These are phyloP conservation scores for Noccaea bulbosa DNA, from an alignment of 345 rosid species.

Conservation along the genomic window DNA sequence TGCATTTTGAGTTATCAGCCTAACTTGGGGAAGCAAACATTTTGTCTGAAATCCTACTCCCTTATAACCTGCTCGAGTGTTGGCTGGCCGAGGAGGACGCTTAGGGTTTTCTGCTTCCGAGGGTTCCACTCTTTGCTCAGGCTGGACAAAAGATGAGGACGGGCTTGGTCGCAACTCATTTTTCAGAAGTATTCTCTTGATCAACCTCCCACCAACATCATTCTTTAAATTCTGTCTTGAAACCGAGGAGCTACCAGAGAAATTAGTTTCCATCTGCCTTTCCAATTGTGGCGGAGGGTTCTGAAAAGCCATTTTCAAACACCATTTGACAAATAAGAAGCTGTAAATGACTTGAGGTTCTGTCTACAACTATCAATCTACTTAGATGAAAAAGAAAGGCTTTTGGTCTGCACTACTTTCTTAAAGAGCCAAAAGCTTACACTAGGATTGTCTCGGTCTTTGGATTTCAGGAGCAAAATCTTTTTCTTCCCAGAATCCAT, in stretches of 20 bases:
- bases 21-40: constrained; percentile 16
- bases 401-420: constrained; percentile 22
- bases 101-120: constrained; percentile 46
- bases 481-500: constrained; percentile 66
- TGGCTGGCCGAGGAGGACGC: constrained; percentile 46
- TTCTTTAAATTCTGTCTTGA: constrained; percentile 50
- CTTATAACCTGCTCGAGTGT: constrained; percentile 41
- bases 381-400: background rate
- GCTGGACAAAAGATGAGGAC: constrained; percentile 42
- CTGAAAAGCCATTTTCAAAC: constrained; percentile 40
- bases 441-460: constrained; percentile 49
- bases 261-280: constrained; percentile 43
- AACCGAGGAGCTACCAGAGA: constrained; percentile 43
- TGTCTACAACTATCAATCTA: constrained; percentile 9
- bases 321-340: constrained; percentile 17
- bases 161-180: constrained; percentile 46
- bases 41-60: constrained; percentile 38
- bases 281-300: constrained; percentile 42
- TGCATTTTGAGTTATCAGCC: constrained; percentile 25
- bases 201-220: constrained; percentile 57
- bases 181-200: constrained; percentile 55
- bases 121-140: constrained; percentile 51
- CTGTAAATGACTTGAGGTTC: background rate
- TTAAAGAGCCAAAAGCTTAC: constrained; percentile 48
- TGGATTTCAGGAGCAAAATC: constrained; percentile 55